Evolutionary conservation across 805 yeast species (phyloP).

Genomic region (Candida andamanensis): DNA sequence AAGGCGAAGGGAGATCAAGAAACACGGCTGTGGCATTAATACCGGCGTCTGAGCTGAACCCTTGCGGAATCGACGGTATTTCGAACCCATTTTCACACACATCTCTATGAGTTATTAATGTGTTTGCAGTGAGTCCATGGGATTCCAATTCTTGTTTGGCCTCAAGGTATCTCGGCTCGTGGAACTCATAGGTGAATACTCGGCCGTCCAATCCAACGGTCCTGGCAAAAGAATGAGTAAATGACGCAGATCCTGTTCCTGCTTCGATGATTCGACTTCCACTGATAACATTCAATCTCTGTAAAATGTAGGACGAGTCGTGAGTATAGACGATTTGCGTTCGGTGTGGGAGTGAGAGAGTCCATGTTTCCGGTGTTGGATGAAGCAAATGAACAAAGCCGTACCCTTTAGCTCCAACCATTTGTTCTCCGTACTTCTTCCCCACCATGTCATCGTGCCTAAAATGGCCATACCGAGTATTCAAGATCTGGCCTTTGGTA

Average conservation of each 20-base stretch:
- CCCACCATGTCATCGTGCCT: slow-evolving; percentile 85
- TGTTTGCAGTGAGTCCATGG: slow-evolving; percentile 58
- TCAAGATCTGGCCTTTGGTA: slow-evolving; percentile 53
- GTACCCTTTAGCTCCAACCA: slow-evolving; percentile 65
- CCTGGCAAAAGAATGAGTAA: slow-evolving; percentile 88
- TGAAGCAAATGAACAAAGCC: slow-evolving; percentile 85
- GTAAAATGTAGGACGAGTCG: slow-evolving; percentile 87
- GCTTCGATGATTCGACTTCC: slow-evolving; percentile 88
- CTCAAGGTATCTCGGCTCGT: slow-evolving; percentile 73
- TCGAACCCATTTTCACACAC: slow-evolving; percentile 86
- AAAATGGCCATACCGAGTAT: slow-evolving; percentile 87
- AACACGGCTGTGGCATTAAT: slow-evolving; percentile 73
- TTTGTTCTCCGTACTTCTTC: slow-evolving; percentile 75
- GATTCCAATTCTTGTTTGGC: slow-evolving; percentile 71
- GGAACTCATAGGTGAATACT: slow-evolving; percentile 86
- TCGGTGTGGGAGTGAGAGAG: slow-evolving; percentile 90
- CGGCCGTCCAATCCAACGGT: slow-evolving; percentile 58
- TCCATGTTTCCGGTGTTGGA: slow-evolving; percentile 96
- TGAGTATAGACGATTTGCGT: slow-evolving; percentile 97
- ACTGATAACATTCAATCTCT: slow-evolving; percentile 67
- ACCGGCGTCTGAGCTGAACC: slow-evolving; percentile 13
- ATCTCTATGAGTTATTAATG: slow-evolving; percentile 81
- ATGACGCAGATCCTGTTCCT: slow-evolving; percentile 96
- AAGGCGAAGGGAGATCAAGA: slow-evolving; percentile 92
- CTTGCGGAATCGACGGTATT: slow-evolving; percentile 31